Evolutionary conservation across 108 stramenopile genomes (phyloP), one percentile per base, ranked within the genome.

Genomic region (Pinguiococcus pyrenoidosus): DNA sequence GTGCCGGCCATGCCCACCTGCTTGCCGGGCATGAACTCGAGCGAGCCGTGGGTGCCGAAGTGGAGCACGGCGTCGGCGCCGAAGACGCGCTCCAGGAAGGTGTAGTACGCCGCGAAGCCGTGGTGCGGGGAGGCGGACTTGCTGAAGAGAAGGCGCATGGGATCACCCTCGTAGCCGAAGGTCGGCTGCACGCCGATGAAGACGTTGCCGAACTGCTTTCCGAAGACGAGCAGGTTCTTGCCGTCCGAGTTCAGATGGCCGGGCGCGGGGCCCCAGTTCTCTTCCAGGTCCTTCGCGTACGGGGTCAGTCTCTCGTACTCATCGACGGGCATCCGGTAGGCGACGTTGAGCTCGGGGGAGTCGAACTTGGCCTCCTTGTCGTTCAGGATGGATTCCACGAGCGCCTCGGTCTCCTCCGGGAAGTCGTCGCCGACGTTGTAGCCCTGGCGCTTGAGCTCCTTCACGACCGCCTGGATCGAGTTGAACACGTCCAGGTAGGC

Each of bases 1-100:
- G 85, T 84, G 44, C 87, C 90, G 46, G 83, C 83, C 90, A 92
- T 92, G 63, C 90, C 90, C 16, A 92, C 90, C 70, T 92, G 90
- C 77, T 92, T 92, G 62, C 90, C 90, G 56, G 90, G 90, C 87
- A 89, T 89, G 80, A 92, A 92, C 62, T 89, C 90, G 26, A 89
- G 66, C 65, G 76, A 78, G 44, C 87, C 90, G 69, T 92, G 90
- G 14, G 90, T 92, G 51, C 90, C 90, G 47, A 92, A 92, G 75
- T 92, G 90, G 24, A 92, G 74, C 17, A 92, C 90, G 4, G 87
- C 90, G 62, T 92, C 87, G 36, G 90, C 87, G 43, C 80, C 65
- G 72, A 89, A 89, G 53, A 92, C 77, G 32, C 6, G 32, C 72
- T 92, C 87, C 30, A 92, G 71, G 71, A 82, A 92, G 0, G 90